Conservation (phyloP, 2,329 filamentous ascomycete species). For the Ophiostoma triangulosporum region DNA sequence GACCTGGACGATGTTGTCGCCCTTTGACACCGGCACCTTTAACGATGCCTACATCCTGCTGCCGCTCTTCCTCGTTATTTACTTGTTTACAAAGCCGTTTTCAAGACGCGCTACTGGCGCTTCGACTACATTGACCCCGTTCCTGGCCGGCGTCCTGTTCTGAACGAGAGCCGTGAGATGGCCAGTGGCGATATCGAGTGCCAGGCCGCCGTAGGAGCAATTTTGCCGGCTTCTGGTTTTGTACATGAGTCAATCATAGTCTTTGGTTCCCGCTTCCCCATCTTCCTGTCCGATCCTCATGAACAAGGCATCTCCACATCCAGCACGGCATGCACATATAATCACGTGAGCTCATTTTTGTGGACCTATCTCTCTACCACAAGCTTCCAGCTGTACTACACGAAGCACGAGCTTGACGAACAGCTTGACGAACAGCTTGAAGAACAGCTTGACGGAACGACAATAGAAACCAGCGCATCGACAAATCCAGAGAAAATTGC, state of each 20-base stretch:
- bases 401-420: not conserved
- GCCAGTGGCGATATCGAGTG: constrained; percentile 17
- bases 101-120: constrained; percentile 37
- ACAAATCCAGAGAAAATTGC: not conserved
- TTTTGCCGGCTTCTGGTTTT: constrained; percentile 27
- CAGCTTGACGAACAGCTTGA: too few relatives aligned
- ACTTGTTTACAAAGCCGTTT: constrained; percentile 38
- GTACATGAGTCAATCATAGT: not conserved
- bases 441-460: not conserved
- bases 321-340: too few relatives aligned
- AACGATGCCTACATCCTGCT: constrained; percentile 51
- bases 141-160: constrained; percentile 39
- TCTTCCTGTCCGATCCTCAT: not conserved
- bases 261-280: not conserved
- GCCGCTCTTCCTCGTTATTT: constrained; percentile 46
- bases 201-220: constrained; percentile 29
- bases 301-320: too few relatives aligned
- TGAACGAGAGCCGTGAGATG: constrained; percentile 32
- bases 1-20: constrained; percentile 46
- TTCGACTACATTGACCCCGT: constrained; percentile 41
- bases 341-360: not conserved
- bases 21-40: constrained; percentile 44
- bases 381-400: not conserved
- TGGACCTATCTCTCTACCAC: not conserved
- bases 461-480: not conserved